Conservation (phyloP, 805 yeast species). For the Lachancea kluyveri region DNA sequence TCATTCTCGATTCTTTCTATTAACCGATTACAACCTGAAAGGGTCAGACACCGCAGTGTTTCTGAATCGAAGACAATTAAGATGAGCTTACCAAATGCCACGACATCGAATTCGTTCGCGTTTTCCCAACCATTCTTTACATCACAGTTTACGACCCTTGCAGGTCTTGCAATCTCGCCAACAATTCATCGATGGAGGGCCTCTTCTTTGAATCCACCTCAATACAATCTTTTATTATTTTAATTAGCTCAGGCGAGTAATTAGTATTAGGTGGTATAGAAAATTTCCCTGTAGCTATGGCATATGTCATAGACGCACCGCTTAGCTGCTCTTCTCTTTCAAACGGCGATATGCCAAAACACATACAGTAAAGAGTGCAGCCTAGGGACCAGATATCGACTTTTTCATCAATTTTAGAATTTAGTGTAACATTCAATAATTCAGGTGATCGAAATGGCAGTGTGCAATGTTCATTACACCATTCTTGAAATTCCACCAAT, state of each 20-base stretch:
- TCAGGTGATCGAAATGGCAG: conserved; percentile 90
- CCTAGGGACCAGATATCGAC: conserved; percentile 93
- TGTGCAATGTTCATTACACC: conserved; percentile 71
- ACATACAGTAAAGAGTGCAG: conserved; percentile 67
- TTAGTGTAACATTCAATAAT: conserved; percentile 67
- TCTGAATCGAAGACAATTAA: no score
- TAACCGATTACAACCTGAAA: no score
- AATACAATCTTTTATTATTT: conserved; percentile 54
- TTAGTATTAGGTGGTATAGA: conserved; percentile 23
- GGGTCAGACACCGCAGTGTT: no score
- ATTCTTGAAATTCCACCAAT: conserved; percentile 72
- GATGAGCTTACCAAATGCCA: no score
- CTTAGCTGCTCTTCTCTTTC: conserved; percentile 73
- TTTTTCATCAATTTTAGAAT: conserved; percentile 47
- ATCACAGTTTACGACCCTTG: no score
- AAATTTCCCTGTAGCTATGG: conserved; percentile 66
- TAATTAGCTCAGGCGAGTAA: conserved; percentile 52
- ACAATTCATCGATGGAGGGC: conserved; percentile 56
- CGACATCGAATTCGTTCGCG: no score
- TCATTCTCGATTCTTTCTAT: conserved; percentile 1
- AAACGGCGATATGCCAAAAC: conserved; percentile 81
- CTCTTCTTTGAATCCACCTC: conserved; percentile 54
- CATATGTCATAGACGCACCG: conserved; percentile 77
- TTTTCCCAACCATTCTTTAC: no score
- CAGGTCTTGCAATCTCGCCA: conserved; percentile 42